Evolutionary conservation across 306 rosid species (phyloP), one percentile per base, ranked within the genome.

Genomic region (Gastrolobium villosum): DNA sequence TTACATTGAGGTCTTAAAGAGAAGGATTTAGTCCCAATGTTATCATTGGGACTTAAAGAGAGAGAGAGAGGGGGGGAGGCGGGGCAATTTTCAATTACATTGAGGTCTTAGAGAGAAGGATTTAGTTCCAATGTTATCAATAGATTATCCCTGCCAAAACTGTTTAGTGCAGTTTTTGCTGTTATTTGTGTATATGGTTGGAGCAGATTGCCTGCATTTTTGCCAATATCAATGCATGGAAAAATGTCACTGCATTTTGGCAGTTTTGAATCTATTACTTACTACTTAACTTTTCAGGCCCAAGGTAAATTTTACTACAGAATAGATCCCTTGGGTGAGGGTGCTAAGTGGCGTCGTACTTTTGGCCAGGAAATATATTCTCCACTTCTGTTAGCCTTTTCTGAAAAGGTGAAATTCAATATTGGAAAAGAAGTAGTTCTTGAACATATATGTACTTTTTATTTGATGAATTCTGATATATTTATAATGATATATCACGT

Each of bases 301-400:
- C 93, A 86, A 84, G 99, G 99, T 50, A 95, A 85, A 81, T 62
- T 74, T 70, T 95, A 93, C 85, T 90, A 83, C 83, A 86, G 90
- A 87, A 82, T 95, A 15, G 98, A 95, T 43, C 96, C 89, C 61
- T 31, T 87, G 65, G 96, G 98, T 1, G 95, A 91, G 70, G 99
- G 99, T 77, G 93, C 97, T 26, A 91, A 91, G 79, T 95, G 99
- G 99, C 96, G 98, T 56, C 97, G 98, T 36, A 82, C 96, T 52
- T 82, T 88, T 79, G 99, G 98, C 73, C 99, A 95, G 89, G 99
- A 95, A 88, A 88, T 93, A 78, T 95, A 86, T 84, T 91, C 97
- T 80, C 98, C 99, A 31, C 97, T 95, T 83, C 92, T 95, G 50
- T 80, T 95, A 71, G 99, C 98, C 70, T 91, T 95, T 79, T 55